A percentile compares a stretch with the other conserved stretches of the same genome.
phyloP scores from a whole-genome alignment of 768 basidiomycete species.

The Polyporus arcularius region DNA sequence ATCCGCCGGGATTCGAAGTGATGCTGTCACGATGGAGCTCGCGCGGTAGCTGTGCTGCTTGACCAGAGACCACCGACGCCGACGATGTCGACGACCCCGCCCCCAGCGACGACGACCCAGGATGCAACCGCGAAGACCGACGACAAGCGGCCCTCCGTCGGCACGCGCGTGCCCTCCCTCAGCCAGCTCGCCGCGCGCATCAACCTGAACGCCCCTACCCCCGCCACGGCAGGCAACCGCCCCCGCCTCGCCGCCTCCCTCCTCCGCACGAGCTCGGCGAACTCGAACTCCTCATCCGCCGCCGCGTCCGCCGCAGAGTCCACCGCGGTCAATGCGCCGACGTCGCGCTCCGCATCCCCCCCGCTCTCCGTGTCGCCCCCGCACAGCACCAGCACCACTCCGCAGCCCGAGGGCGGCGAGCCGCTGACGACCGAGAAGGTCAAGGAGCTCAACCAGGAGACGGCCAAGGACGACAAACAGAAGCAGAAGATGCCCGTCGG shows the following conservation, averaged over 20 bases:
- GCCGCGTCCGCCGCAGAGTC: conserved; percentile 53
- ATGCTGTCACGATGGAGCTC: background rate
- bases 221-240: conserved; percentile 43
- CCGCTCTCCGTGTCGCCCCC: conserved; percentile 48
- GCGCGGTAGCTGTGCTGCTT: background rate
- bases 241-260: conserved; percentile 76
- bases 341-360: conserved; percentile 70
- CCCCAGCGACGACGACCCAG: conserved; percentile 17
- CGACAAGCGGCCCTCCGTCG: conserved; percentile 36
- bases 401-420: conserved; percentile 45
- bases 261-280: conserved; percentile 60
- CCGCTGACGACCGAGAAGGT: conserved; percentile 68
- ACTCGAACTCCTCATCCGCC: conserved; percentile 43
- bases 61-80: conserved; percentile 3
- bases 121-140: conserved; percentile 38
- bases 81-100: conserved; percentile 23
- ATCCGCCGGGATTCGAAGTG: no score
- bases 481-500: conserved; percentile 53
- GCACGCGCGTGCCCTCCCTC: conserved; percentile 63
- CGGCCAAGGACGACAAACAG: conserved; percentile 29
- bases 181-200: conserved; percentile 84
- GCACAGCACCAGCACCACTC: conserved; percentile 43
- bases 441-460: conserved; percentile 64
- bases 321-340: conserved; percentile 63
- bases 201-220: conserved; percentile 43